Evolutionary conservation across 2,329 filamentous ascomycete species (phyloP).

Genomic region (Fusarium protoensiforme): DNA sequence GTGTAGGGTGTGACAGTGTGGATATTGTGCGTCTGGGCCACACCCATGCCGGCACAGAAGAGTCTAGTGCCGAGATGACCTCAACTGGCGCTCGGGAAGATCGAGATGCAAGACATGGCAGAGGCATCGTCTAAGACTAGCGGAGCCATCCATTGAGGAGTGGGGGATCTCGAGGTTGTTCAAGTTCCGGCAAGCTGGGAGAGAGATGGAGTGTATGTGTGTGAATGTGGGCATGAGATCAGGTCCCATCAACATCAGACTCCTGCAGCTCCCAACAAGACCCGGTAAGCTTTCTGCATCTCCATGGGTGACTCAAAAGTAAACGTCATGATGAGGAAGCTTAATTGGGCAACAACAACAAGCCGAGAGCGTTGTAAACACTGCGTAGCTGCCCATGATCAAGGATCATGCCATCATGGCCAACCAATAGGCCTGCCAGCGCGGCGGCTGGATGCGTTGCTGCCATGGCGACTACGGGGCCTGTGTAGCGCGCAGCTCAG

Average conservation of each 20-base stretch:
- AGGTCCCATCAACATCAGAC: not conserved
- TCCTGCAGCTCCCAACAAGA: not conserved
- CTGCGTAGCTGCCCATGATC: conserved; percentile 20
- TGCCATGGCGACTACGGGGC: conserved; percentile 46
- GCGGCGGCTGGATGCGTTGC: conserved; percentile 39
- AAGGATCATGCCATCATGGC: conserved; percentile 41
- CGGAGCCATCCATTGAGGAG: conserved; percentile 19
- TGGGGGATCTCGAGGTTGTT: conserved; percentile 25
- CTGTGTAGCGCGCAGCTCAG: conserved; percentile 20
- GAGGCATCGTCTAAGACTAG: conserved; percentile 31
- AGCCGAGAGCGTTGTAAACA: conserved; percentile 33
- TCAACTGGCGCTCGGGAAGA: conserved; percentile 43
- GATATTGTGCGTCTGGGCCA: conserved; percentile 19
- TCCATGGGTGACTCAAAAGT: conserved; percentile 30
- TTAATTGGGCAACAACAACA: conserved; percentile 38
- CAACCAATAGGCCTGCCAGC: conserved; percentile 37
- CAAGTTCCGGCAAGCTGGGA: conserved; percentile 7
- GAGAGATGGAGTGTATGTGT: not conserved
- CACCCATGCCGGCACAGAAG: conserved; percentile 23
- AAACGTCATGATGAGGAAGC: conserved; percentile 34
- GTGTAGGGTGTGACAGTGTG: conserved; percentile 8
- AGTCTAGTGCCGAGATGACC: conserved; percentile 40
- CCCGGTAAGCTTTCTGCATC: conserved; percentile 17
- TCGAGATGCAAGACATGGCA: conserved; percentile 45
- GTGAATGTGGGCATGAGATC: conserved; percentile 5